Evolutionary conservation across 2,329 filamentous ascomycete species (phyloP), one percentile per base, ranked within the genome.

Genomic region (Aspergillus ibericus): DNA sequence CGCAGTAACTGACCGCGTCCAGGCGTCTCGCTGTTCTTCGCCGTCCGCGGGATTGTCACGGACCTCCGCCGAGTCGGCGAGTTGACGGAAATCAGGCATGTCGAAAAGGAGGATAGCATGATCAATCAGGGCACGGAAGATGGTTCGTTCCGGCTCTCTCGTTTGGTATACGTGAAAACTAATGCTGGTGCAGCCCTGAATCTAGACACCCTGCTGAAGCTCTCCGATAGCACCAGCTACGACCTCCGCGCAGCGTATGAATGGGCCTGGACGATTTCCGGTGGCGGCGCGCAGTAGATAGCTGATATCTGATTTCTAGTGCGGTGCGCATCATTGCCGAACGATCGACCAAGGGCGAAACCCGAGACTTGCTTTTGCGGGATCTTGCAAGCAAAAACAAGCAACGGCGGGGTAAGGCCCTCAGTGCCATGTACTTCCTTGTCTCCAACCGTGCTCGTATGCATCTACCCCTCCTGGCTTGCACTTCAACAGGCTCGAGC

Each of bases 51-150:
- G 46, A 69, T 89, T 54, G 83, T 86, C 61, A 81, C 87, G 40
- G 83, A 77, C 59, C 71, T 78, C 25, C 70, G 70, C 54, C 72
- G 69, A 58, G 72, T 78, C 25, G 70, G 71, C 52, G 69, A 75
- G 53, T 65, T 78, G 63, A 76, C 88, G 63, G 83, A 87, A 72
- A 84, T 95, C 68, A 85, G 85, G 59, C 83, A 85, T 35, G 70
- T 79, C 36, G 84, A 86, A 59, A 86, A 86, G 35, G 88, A 88
- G 70, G 85, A 88, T 52, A 85, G 88, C 65, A 90, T 90, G 71
- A 89, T 91, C 63, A 89, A 86, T 13, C 87, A 92, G 71, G 86
- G 89, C 22, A 90, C 88, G 2, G 89, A 92, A 68, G 88, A 92
- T 69, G 84, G 78, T 78, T 66, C 29, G 59, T 55, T 44, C 59